Base-by-base conservation (phyloP, 805 yeast species). In the Wickerhamomyces chaumierensis region DNA sequence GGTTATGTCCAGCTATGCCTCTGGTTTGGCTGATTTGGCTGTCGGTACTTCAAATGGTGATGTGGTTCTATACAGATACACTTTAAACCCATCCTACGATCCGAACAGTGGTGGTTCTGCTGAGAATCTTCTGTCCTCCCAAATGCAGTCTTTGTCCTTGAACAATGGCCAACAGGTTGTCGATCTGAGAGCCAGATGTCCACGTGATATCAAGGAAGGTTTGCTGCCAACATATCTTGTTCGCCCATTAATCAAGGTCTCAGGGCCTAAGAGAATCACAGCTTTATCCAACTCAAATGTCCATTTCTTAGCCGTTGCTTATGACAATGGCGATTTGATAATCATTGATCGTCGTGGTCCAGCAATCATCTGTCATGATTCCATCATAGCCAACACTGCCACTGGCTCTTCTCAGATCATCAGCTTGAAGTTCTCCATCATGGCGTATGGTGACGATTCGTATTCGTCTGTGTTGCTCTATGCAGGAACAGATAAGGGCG, bases 261-360 rank as follows among this genome's bases (percentile, higher is more conserved):
- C 25, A 21, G 25, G 25, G 9, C 11, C 29, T 13, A 11, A 8
- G 29, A 25, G 5, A 13, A 78, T 83, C 9, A 65, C 88, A 0
- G 71, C 83, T 2, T 43, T 88, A 36, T 67, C 71, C 39, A 72
- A 82, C 56, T 78, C 88, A 43, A 71, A 80, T 45, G 66, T 86
- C 36, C 96, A 96, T 0, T 88, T 92, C 61, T 83, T 81, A 8
- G 92, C 82, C 0, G 64, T 84, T 33, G 94, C 83, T 1, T 86
- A 81, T 55, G 70, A 69, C 35, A 69, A 78, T 13, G 96, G 97
- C n/a, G 68, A 75, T 28, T 44, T 90, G 15, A 59, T 80, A 2
- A 76, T 90, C 0, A 62, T 88, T 42, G 96, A 90, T 59, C 66
- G 83, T 39, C 68, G 96, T 42, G 83, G 83, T 64, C 88, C 88